Percentiles rank a stretch among this genome's conserved stretches.
phyloP scores from a whole-genome alignment of 2,329 filamentous ascomycete species.

The Septoria linicola region DNA sequence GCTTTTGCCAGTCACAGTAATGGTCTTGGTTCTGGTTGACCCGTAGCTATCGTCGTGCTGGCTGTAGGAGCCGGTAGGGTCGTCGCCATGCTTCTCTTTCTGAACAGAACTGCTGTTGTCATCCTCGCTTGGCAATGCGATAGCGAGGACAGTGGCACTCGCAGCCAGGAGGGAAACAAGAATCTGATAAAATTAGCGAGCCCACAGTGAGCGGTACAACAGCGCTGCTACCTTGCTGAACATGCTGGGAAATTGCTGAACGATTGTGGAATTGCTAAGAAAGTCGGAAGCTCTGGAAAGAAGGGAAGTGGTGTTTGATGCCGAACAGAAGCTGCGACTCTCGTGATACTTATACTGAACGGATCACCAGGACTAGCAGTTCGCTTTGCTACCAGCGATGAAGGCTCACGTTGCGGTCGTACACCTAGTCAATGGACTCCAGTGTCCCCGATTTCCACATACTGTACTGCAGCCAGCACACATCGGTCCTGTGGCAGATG shows the following conservation, averaged over 20 bases:
- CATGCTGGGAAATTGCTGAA: neutral
- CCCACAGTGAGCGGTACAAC: neutral
- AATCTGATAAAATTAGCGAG: slow-evolving; percentile 7
- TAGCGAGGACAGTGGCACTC: slow-evolving; percentile 9
- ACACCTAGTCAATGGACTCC: too few species aligned
- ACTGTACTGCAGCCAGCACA: too few species aligned
- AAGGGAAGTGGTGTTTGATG: too few species aligned
- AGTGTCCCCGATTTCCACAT: too few species aligned
- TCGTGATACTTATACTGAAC: too few species aligned
- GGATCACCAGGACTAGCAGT: too few species aligned
- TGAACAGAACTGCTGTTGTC: neutral
- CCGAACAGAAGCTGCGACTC: too few species aligned
- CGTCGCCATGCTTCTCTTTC: neutral
- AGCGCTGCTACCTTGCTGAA: neutral
- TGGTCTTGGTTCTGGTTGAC: neutral
- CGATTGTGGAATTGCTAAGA: too few species aligned
- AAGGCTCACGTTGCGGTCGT: too few species aligned
- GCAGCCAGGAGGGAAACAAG: slow-evolving; percentile 13
- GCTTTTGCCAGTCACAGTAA: neutral
- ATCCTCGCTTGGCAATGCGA: slow-evolving; percentile 6
- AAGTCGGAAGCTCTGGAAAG: too few species aligned
- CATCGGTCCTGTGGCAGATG: too few species aligned
- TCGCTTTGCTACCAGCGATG: too few species aligned
- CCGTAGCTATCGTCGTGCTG: slow-evolving; percentile 1
- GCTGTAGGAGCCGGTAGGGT: neutral